Conservation (phyloP, 2,329 filamentous ascomycete species). For the Trichothecium roseum region DNA sequence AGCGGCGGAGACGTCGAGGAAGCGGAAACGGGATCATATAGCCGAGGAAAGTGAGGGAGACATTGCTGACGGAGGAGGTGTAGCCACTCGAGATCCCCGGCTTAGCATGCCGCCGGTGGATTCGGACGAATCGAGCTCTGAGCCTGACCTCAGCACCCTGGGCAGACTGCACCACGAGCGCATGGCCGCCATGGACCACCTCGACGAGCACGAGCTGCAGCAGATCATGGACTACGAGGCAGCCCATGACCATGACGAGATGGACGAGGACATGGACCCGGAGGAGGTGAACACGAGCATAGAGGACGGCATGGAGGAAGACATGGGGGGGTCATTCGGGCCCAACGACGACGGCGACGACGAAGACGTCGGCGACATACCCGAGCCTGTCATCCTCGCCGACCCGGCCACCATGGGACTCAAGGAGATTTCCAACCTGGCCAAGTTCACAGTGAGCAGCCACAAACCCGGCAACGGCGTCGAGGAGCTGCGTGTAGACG, state of each 20-base stretch:
- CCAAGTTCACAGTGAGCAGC: constrained; percentile 73
- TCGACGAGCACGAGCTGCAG: not conserved
- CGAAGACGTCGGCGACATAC: constrained; percentile 26
- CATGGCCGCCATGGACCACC: not conserved
- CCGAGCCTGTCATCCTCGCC: constrained; percentile 33
- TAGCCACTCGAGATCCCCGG: constrained; percentile 14
- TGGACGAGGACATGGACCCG: constrained; percentile 19
- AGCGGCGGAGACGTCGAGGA: too few relatives aligned
- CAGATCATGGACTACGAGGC: constrained; percentile 15
- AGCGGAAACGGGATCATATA: too few relatives aligned
- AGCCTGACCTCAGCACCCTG: constrained; percentile 26
- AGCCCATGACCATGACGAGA: constrained; percentile 12
- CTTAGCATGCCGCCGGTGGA: constrained; percentile 24
- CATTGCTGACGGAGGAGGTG: not conserved
- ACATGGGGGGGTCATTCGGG: constrained; percentile 17
- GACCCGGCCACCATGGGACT: constrained; percentile 44
- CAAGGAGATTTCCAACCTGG: constrained; percentile 78
- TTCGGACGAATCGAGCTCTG: constrained; percentile 24
- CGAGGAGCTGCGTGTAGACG: constrained; percentile 63
- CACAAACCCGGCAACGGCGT: constrained; percentile 74
- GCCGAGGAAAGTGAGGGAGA: too few relatives aligned
- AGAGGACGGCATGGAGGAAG: constrained; percentile 13
- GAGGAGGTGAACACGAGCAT: constrained; percentile 16
- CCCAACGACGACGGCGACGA: constrained; percentile 21
- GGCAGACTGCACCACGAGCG: constrained; percentile 14